Conservation (phyloP, 2,329 filamentous ascomycete genomes). For the Plenodomus tracheiphilus region DNA sequence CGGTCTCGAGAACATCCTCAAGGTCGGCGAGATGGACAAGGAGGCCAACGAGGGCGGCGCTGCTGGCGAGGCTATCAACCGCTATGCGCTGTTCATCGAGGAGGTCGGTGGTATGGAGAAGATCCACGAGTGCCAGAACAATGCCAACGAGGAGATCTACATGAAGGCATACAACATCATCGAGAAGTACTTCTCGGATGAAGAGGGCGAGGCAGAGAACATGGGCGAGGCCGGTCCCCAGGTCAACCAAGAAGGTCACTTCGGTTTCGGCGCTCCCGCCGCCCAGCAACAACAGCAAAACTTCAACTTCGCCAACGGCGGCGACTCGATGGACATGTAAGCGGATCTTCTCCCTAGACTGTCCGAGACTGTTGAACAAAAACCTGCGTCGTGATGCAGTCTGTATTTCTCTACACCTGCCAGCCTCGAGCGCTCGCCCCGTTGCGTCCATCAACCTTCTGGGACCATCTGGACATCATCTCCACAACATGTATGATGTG, state of each 20-base stretch:
- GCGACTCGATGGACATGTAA: conserved; percentile 77
- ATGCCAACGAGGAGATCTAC: conserved; percentile 99
- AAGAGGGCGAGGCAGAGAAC: conserved; percentile 77
- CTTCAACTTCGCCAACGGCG: conserved; percentile 90
- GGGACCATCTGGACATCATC: conserved; percentile 19
- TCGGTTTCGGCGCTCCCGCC: conserved; percentile 72
- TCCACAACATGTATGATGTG: conserved; percentile 20
- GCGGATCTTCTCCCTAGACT: conserved; percentile 14
- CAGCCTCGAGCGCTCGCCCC: conserved; percentile 11
- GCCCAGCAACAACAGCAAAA: conserved; percentile 68
- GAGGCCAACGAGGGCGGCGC: conserved; percentile 69
- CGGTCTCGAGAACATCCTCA: conserved; percentile 97
- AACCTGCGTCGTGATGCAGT: conserved; percentile 9
- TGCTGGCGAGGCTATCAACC: conserved; percentile 77
- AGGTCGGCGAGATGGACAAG: conserved; percentile 99
- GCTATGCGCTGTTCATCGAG: conserved; percentile 96
- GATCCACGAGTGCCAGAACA: conserved; percentile 99
- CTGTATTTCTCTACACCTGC: conserved; percentile 4
- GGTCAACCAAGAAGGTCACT: conserved; percentile 72
- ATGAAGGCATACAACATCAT: conserved; percentile 99
- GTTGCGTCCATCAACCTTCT: conserved; percentile 12
- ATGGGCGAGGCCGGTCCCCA: conserved; percentile 79
- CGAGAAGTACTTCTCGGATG: conserved; percentile 99
- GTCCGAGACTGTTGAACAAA: conserved; percentile 10
- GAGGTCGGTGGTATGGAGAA: conserved; percentile 99